Base-by-base conservation (phyloP, 2,329 filamentous ascomycete species). In the Fusarium veterinarium region DNA sequence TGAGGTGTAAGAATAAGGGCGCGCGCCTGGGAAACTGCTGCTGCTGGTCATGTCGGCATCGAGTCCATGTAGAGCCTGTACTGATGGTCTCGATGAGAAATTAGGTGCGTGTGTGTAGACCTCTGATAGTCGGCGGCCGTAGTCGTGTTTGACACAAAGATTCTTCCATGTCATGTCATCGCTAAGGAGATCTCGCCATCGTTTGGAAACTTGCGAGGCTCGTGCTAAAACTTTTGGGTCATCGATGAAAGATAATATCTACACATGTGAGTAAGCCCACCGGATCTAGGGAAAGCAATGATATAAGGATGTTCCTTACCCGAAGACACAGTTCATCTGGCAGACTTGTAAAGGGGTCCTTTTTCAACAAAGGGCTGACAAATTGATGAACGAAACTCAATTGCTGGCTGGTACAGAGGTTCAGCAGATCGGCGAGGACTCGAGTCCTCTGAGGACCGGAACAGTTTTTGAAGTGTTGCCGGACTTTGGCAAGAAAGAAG, bases 151-250 rank as follows among this genome's bases (percentile, higher is more conserved):
- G 73, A 97, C 94, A 80, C 95, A 98, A 25, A 99, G 88, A 69
- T 96, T 94, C 85, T 97, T 98, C 96, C 96, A 99, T 2, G 96
- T 97, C 83, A 98, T 95, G 81, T 99, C 96, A 81, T 99, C 96
- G 79, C 93, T 95, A 55, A 99, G 87, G 12, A 99, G 87, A 81
- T 98, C 95, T 71, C 94, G 90, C 96, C 96, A 99, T 80, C 95
- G 90, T 73, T 91, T 91, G 60, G 96, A 99, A n/a, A 99, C 96
- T 81, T 98, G 95, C 9, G 95, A 97, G 58, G 96, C 93, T 80
- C 96, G 90, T 42, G 95, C 95, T 51, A 99, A 87, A 6, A 97
- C 97, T 80, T 95, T 96, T 3, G 96, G 95, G 79, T 99, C 96
- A 78, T 99, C 96, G 79, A 99, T 95, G 80, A 97, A 99, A 46